Evolutionary conservation across 2,329 filamentous ascomycete genomes (phyloP).

Genomic region (Coniochaeta hoffmannii): DNA sequence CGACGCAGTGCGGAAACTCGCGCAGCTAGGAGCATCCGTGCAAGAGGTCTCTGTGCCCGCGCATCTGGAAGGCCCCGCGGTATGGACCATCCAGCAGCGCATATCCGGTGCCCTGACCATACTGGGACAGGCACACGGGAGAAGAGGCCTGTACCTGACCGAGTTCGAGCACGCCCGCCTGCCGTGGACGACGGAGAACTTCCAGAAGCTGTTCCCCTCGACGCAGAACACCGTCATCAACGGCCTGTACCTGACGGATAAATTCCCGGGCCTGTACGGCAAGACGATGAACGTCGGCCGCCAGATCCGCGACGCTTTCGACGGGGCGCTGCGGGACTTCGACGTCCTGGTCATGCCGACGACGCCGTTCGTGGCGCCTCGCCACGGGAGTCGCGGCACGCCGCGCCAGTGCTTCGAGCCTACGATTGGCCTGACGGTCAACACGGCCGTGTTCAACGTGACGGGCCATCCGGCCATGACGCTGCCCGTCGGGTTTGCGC

Average conservation of each 20-base stretch:
- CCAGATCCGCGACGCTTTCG: conserved; percentile 38
- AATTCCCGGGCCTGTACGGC: conserved; percentile 37
- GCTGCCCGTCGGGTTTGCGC: conserved; percentile 40
- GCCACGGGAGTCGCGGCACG: conserved; percentile 28
- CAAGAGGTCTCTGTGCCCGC: conserved; percentile 42
- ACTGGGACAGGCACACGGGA: conserved; percentile 34
- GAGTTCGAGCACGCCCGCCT: conserved; percentile 42
- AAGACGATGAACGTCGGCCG: conserved; percentile 41
- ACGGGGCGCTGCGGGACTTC: conserved; percentile 28
- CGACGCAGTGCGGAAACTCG: conserved; percentile 31
- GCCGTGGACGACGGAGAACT: conserved; percentile 37
- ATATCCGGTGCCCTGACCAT: conserved; percentile 34
- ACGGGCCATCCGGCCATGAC: conserved; percentile 49
- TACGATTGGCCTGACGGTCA: conserved; percentile 45
- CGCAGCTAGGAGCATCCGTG: conserved; percentile 38
- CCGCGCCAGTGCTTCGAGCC: conserved; percentile 38
- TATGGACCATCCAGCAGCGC: conserved; percentile 43
- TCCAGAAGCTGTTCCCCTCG: conserved; percentile 41
- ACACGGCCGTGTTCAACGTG: conserved; percentile 50
- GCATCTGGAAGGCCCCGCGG: conserved; percentile 37
- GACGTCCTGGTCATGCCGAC: conserved; percentile 42
- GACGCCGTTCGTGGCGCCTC: conserved; percentile 37
- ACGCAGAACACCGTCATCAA: conserved; percentile 50
- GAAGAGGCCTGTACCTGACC: conserved; percentile 39
- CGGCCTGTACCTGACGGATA: conserved; percentile 35